Conservation (phyloP, 495 filamentous ascomycete genomes). For the Hyphodiscus hymeniophilus region DNA sequence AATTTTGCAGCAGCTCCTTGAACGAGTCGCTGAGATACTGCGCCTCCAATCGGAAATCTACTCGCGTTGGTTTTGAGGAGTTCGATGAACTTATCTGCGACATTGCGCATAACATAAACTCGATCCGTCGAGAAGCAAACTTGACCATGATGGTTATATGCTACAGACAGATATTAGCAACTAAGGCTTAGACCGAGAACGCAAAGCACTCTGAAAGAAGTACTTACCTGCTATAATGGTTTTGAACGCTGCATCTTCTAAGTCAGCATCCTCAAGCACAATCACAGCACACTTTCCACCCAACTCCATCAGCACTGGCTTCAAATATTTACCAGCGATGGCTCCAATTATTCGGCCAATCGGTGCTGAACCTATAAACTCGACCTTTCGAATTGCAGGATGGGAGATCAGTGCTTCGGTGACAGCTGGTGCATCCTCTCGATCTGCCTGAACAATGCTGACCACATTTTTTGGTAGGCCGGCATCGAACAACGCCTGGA, state of each 20-base stretch:
- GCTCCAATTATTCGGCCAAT: slow-evolving; percentile 48
- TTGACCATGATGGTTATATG: slow-evolving; percentile 56
- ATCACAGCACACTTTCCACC: slow-evolving; percentile 57
- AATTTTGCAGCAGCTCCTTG: not conserved
- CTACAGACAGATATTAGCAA: too few species aligned
- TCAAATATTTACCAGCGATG: slow-evolving; percentile 50
- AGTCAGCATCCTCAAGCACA: slow-evolving; percentile 53
- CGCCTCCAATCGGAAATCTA: not conserved
- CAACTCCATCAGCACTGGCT: slow-evolving; percentile 57
- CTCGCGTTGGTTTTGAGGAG: not conserved
- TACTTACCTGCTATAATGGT: slow-evolving; percentile 17
- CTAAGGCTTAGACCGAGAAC: too few species aligned
- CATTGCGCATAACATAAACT: slow-evolving; percentile 65
- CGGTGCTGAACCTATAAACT: not conserved
- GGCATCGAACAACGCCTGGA: not conserved
- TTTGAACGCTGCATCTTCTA: slow-evolving; percentile 41
- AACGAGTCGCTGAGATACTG: not conserved
- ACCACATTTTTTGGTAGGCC: not conserved
- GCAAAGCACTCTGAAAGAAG: too few species aligned
- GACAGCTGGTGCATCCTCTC: not conserved
- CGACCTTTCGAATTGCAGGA: not conserved
- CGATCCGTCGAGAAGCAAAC: slow-evolving; percentile 88
- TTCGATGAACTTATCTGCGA: slow-evolving; percentile 53
- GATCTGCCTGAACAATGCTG: not conserved
- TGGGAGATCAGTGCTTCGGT: not conserved